These are phyloP conservation scores for Lolium multiflorum DNA, from an alignment of 176 grass and related monocot species.

Conservation along the genomic window DNA sequence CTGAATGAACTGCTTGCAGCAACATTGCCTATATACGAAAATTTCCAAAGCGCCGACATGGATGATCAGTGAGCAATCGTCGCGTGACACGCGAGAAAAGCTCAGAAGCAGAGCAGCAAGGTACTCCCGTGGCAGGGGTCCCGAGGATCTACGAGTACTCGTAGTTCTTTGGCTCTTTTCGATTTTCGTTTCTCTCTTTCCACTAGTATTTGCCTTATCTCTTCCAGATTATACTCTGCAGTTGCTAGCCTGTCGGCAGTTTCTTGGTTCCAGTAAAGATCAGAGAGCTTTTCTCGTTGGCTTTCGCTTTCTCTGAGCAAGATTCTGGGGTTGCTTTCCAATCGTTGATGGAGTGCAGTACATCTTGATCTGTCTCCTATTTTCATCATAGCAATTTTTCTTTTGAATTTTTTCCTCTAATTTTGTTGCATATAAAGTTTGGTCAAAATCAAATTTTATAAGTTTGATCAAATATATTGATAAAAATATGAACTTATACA, in stretches of 20 bases:
- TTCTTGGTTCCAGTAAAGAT: neutral
- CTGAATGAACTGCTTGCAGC: neutral
- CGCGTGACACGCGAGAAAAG: no score
- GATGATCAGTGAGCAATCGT: neutral
- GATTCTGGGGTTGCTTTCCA: constrained; percentile 18
- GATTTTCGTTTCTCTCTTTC: no score
- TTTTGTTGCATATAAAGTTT: neutral
- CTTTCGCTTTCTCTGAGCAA: constrained; percentile 34
- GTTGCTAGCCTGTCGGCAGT: constrained; percentile 9
- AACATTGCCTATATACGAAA: neutral
- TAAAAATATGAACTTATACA: no score
- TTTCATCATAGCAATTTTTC: neutral
- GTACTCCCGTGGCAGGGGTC: neutral
- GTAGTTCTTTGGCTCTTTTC: neutral
- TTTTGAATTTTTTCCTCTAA: neutral
- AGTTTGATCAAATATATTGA: no score
- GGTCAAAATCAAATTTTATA: no score
- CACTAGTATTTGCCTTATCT: neutral
- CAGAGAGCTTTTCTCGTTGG: no score
- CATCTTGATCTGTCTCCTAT: constrained; percentile 20
- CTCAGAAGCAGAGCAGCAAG: no score
- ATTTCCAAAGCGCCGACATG: constrained; percentile 31
- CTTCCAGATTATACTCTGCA: neutral
- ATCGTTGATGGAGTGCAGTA: neutral
- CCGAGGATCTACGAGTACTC: neutral